phyloP scores from a whole-genome alignment of 805 yeast species.

The Maudiozyma pseudohumilis region DNA sequence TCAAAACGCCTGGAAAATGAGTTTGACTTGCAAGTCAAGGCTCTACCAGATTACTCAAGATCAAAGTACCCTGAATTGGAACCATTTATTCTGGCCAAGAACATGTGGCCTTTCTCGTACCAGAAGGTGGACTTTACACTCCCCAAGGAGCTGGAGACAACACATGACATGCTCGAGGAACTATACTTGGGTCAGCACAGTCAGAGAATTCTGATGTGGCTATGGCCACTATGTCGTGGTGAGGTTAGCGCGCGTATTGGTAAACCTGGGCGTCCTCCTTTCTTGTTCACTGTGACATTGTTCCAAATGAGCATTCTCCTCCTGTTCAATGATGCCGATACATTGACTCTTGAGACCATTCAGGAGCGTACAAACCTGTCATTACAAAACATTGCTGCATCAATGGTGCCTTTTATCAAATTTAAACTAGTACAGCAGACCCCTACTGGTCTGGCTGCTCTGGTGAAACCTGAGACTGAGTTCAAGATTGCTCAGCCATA shows the following conservation, averaged over 20 bases:
- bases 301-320: conserved; percentile 80
- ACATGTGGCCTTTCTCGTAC: conserved; percentile 69
- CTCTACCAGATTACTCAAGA: conserved; percentile 24
- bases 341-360: conserved; percentile 45
- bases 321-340: conserved; percentile 60
- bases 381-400: conserved; percentile 56
- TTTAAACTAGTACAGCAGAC: conserved; percentile 60
- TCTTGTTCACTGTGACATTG: conserved; percentile 68
- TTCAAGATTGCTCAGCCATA: conserved; percentile 72
- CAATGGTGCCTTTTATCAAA: conserved; percentile 69
- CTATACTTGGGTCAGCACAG: conserved; percentile 67
- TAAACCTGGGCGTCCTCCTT: conserved; percentile 73
- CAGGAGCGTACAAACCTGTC: conserved; percentile 60
- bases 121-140: conserved; percentile 40
- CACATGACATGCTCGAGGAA: conserved; percentile 57
- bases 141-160: conserved; percentile 55
- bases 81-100: conserved; percentile 74
- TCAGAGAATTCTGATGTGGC: conserved; percentile 89
- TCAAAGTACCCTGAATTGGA: conserved; percentile 41
- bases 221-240: conserved; percentile 89
- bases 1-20: conserved; percentile 60
- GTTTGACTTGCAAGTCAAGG: conserved; percentile 27
- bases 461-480: conserved; percentile 42
- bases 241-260: conserved; percentile 82
- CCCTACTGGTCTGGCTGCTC: conserved; percentile 51